Base-by-base conservation (phyloP, 768 basidiomycete genomes). In the Amanita exitialis region DNA sequence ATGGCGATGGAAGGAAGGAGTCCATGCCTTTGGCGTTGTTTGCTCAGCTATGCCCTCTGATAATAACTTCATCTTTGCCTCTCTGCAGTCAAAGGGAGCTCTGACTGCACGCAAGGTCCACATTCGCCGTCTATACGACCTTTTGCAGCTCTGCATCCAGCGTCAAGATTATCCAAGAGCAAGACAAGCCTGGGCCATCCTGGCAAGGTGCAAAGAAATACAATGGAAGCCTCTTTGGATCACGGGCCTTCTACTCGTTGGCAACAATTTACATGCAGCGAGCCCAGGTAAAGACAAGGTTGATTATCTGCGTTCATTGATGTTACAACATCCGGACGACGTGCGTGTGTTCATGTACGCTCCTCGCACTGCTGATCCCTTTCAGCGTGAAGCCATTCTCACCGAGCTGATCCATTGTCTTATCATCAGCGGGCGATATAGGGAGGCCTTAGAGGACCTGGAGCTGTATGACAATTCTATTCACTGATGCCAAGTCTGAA, bases 391-490 rank as follows among this genome's bases (percentile, higher is more conserved):
- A 64, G 55, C 66, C 21, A 80, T 95, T 37, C 69, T 96, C 8
- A 78, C 79, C 57, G 90, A 94, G 60, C 66, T 94, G 3, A 68
- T 86, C 8, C 72, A 91, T 21, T 72, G 79, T 28, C 70, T 92
- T 18, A 79, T 92, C 51, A 57, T 75, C 16, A 63, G 72, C 16
- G 75, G 70, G 4, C 74, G 73, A 59, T 72, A 86, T 58, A 72
- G 74, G 51, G 79, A 83, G 48, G 93, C 92, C 1, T 67, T 92
- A 49, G 86, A 90, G 54, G 89, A 96, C 61, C 68, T 95, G 10
- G 89, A 93, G 61, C 73, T 93, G 90, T 92, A 66, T 56, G 78
- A 65, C 15, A 25, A 4, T 53, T 23, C n/a, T 20, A 30, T 37
- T 35, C 37, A 13, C 25, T 36, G 38, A 16, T 35, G 37, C 39